Evolutionary conservation across 192 early-diverging fungal genomes (phyloP).

Genomic region (Obelidium mucronatum): DNA sequence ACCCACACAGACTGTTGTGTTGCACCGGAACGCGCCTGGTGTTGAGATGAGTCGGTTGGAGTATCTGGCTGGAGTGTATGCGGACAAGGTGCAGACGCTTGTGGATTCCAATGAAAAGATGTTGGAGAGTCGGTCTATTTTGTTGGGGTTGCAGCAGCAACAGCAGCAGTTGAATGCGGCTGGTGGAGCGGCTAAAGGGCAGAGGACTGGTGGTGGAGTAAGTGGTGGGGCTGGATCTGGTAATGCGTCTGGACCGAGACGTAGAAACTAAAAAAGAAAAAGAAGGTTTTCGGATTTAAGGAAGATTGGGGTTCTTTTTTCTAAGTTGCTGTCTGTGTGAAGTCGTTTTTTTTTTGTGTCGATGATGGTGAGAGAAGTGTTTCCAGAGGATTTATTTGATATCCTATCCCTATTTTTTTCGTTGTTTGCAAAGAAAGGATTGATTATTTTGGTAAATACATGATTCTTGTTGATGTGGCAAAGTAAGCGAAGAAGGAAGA

Average conservation of each 20-base stretch:
- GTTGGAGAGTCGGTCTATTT: constrained; percentile 64
- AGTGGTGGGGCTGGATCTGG: background rate
- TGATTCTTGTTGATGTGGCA: background rate
- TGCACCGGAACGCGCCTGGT: constrained; percentile 65
- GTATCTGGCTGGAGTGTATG: constrained; percentile 82
- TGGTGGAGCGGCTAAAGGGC: constrained; percentile 4
- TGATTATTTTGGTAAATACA: background rate
- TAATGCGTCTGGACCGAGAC: background rate
- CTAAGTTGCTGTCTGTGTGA: background rate
- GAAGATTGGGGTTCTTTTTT: background rate
- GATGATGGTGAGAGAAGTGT: background rate
- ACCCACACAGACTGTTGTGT: constrained; percentile 77
- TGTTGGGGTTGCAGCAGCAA: constrained; percentile 46
- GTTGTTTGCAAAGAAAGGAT: no score
- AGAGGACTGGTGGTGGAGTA: background rate
- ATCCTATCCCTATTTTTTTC: background rate
- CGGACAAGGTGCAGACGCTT: constrained; percentile 85
- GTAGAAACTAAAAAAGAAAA: background rate
- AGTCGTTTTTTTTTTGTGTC: background rate
- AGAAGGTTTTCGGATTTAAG: constrained; percentile 12
- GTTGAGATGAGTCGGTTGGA: constrained; percentile 77
- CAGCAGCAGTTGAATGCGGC: constrained; percentile 34
- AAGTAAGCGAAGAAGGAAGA: background rate
- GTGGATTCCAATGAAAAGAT: constrained; percentile 93
- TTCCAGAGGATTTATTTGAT: background rate